Percentiles rank a stretch among this genome's conserved stretches.
Evolutionary conservation across 805 yeast genomes (phyloP).

Genomic region (Nakazawaea ishiwadae): DNA sequence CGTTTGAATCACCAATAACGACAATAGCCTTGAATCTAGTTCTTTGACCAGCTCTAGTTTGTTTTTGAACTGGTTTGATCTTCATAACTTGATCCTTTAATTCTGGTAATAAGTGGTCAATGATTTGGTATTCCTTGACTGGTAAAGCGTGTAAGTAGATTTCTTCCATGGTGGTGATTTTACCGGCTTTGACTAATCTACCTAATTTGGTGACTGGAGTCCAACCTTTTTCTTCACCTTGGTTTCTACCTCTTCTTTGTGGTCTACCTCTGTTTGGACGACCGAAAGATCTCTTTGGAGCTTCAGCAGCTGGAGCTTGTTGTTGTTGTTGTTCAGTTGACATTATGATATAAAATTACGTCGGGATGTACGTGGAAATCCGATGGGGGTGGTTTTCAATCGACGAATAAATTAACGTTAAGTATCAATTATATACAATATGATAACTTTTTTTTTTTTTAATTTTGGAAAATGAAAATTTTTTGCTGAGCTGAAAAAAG

Average conservation of each 20-base stretch:
- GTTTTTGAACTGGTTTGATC: constrained; percentile 99
- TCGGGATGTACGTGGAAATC: constrained; percentile 74
- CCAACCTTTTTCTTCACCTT: constrained; percentile 98
- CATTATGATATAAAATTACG: constrained; percentile 29
- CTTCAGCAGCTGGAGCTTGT: constrained; percentile 29
- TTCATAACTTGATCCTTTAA: constrained; percentile 99
- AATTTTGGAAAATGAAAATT: constrained; percentile 4
- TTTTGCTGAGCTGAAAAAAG: constrained; percentile 2
- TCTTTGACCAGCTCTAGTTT: constrained; percentile 99
- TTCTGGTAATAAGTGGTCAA: constrained; percentile 92
- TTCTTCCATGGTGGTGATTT: constrained; percentile 94
- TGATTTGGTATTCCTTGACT: constrained; percentile 98
- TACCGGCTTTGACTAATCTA: constrained; percentile 98
- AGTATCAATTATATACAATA: background rate
- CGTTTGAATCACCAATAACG: constrained; percentile 98
- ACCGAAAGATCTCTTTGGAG: constrained; percentile 47
- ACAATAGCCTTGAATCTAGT: constrained; percentile 99
- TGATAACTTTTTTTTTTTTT: background rate
- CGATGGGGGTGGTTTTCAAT: constrained; percentile 67
- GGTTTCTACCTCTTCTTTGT: constrained; percentile 57
- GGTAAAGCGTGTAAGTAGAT: constrained; percentile 99
- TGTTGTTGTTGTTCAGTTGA: constrained; percentile 37
- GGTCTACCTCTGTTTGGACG: constrained; percentile 56
- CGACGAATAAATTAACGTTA: constrained; percentile 32
- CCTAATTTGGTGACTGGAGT: constrained; percentile 99